A percentile compares a stretch with the other conserved stretches of the same genome.
These are phyloP conservation scores for Puccinia coronata DNA, from an alignment of 1,284 basidiomycete genomes.

Conservation along the genomic window DNA sequence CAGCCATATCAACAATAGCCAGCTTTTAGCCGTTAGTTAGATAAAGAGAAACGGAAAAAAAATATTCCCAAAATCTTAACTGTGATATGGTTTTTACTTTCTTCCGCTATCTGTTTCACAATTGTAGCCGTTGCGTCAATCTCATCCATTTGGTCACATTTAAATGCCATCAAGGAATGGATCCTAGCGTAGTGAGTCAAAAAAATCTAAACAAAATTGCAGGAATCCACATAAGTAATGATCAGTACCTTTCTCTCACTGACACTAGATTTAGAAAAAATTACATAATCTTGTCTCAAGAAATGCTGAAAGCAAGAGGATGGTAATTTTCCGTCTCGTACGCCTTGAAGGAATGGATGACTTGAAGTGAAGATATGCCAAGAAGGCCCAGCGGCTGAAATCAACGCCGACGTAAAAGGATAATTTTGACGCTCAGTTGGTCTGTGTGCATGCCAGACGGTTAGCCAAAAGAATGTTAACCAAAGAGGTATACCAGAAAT, in stretches of 20 bases:
- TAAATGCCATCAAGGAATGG: conserved; percentile 71
- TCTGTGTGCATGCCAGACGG: neutral
- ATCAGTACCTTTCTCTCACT: neutral
- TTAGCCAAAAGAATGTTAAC: neutral
- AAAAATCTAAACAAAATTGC: conserved; percentile 14
- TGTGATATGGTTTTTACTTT: conserved; percentile 71
- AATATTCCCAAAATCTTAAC: conserved; percentile 53
- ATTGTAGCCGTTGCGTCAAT: conserved; percentile 71
- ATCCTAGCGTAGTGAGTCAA: conserved; percentile 60
- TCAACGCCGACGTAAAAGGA: conserved; percentile 28
- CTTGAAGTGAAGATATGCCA: conserved; percentile 34
- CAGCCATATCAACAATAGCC: too few relatives aligned
- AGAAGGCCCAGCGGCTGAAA: neutral
- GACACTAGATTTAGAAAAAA: neutral
- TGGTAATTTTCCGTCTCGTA: conserved; percentile 54
- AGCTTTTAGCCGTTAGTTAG: conserved; percentile 56
- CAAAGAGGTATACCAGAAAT: conserved; percentile 54
- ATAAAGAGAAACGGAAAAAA: neutral
- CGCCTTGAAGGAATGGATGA: conserved; percentile 52
- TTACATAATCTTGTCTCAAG: conserved; percentile 67
- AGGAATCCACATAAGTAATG: neutral
- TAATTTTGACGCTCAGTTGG: conserved; percentile 12
- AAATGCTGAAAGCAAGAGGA: conserved; percentile 75
- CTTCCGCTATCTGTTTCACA: conserved; percentile 68
- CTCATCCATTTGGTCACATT: conserved; percentile 68